Conservation (phyloP, 495 filamentous ascomycete genomes). For the Penicillium crystallinum region DNA sequence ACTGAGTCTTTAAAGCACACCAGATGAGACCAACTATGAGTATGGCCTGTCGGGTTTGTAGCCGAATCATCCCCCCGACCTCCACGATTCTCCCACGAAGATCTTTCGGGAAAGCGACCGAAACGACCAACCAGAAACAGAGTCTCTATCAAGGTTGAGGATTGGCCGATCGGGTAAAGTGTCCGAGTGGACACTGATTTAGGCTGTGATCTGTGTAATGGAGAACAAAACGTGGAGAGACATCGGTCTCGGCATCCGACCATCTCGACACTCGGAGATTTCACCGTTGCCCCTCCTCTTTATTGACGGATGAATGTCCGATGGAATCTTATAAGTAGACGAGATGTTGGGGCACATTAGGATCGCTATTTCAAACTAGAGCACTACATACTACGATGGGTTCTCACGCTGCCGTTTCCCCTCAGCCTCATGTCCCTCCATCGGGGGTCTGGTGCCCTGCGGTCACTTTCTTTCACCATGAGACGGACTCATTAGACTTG, state of each 20-base stretch:
- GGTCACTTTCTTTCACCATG: slow-evolving; percentile 49
- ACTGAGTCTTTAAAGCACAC: not conserved
- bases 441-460: slow-evolving; percentile 36
- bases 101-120: not conserved
- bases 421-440: slow-evolving; percentile 18
- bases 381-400: slow-evolving; percentile 2
- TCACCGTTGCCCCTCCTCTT: slow-evolving; percentile 7
- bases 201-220: not conserved
- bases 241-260: slow-evolving; percentile 3
- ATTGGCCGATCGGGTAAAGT: not conserved
- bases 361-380: too few species aligned
- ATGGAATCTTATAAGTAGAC: not conserved
- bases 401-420: slow-evolving; percentile 8
- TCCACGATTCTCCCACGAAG: not conserved
- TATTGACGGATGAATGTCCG: not conserved
- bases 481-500: slow-evolving; percentile 47
- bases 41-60: not conserved
- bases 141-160: not conserved
- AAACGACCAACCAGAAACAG: not conserved
- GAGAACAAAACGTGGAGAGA: not conserved
- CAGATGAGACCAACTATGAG: not conserved
- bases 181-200: not conserved
- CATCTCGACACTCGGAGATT: not conserved
- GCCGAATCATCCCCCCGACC: not conserved
- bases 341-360: too few species aligned